Evolutionary conservation across 2,329 filamentous ascomycete species (phyloP), one percentile per base, ranked within the genome.

Genomic region (Lasiodiplodia theobromae): DNA sequence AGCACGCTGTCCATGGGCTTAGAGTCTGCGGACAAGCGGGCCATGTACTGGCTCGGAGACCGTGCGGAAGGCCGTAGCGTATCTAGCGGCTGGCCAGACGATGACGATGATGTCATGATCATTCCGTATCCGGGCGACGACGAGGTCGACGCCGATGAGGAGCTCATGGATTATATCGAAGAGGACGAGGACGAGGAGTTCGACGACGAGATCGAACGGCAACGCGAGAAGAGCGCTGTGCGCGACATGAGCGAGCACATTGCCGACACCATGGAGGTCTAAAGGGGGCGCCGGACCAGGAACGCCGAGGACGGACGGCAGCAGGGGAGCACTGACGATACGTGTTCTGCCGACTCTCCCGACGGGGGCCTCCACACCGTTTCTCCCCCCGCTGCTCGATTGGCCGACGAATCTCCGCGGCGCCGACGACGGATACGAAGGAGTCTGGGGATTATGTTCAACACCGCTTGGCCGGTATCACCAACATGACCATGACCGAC

Each of bases 1-100:
- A 51, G 58, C 44, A 63, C 40, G 62, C 47, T 67, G 31, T 34
- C 47, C 7, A 62, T 67, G 66, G 66, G 54, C 34, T 40, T 67
- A 56, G 66, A 60, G 44, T 62, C 40, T 44, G 90, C 90, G 8
- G 88, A 88, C 74, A 97, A 97, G 83, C 90, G 94, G 57, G 93
- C 93, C 16, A 88, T 87, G 70, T 97, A 93, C 80, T 97, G 94
- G 95, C 86, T 97, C 3, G 93, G 94, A 52, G 89, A 93, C 70
- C 85, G 82, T 49, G 77, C 81, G 12, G 80, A 82, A 38, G 66
- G 56, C 47, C 54, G 34, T 2, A 51, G 52, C 25, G 25, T 67
- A 14, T 54, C 57, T 37, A 40, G 37, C 25, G 79, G 77, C 64
- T 82, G 81, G 52, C 77, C 77, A 58, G 80, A 82, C 38, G 83